phyloP scores from a whole-genome alignment of 2,329 filamentous ascomycete species.

The Colletotrichum ledebouriae region DNA sequence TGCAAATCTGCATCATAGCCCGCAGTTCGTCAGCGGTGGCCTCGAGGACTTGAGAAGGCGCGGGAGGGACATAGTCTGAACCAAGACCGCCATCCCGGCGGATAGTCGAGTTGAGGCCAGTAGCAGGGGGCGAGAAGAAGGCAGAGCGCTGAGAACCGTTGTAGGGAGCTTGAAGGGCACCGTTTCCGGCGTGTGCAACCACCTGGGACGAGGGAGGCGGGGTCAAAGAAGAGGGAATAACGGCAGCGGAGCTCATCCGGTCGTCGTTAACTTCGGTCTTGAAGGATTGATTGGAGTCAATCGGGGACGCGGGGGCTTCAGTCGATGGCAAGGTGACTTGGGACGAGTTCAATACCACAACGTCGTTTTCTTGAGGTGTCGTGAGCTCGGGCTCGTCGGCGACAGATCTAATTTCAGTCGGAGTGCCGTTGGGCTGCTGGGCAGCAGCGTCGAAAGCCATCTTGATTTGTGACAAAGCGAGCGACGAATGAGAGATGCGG shows the following conservation, averaged over 20 bases:
- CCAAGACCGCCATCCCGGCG: conserved; percentile 44
- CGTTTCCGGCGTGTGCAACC: conserved; percentile 49
- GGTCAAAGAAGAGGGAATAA: conserved; percentile 71
- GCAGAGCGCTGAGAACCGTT: conserved; percentile 61
- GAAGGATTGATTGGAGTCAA: conserved; percentile 63
- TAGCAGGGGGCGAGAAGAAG: conserved; percentile 69
- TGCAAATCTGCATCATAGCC: conserved; percentile 65
- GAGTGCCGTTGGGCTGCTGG: conserved; percentile 50
- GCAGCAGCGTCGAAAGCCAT: conserved; percentile 54
- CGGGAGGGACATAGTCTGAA: conserved; percentile 62
- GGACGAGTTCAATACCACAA: conserved; percentile 53
- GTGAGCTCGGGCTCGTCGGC: conserved; percentile 52
- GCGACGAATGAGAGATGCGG: conserved; percentile 1
- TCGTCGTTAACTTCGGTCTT: conserved; percentile 65
- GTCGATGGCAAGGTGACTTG: conserved; percentile 70
- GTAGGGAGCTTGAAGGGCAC: conserved; percentile 46
- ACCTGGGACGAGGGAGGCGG: conserved; percentile 69
- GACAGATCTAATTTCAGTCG: conserved; percentile 43
- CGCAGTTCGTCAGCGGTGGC: conserved; percentile 69
- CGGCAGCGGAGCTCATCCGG: conserved; percentile 53
- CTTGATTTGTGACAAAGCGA: conserved; percentile 28
- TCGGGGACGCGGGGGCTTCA: conserved; percentile 67
- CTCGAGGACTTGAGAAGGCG: conserved; percentile 63
- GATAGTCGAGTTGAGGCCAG: conserved; percentile 52
- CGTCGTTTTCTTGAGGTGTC: conserved; percentile 50